Conservation (phyloP, 768 basidiomycete species). For the Pleurotus sapidus region DNA sequence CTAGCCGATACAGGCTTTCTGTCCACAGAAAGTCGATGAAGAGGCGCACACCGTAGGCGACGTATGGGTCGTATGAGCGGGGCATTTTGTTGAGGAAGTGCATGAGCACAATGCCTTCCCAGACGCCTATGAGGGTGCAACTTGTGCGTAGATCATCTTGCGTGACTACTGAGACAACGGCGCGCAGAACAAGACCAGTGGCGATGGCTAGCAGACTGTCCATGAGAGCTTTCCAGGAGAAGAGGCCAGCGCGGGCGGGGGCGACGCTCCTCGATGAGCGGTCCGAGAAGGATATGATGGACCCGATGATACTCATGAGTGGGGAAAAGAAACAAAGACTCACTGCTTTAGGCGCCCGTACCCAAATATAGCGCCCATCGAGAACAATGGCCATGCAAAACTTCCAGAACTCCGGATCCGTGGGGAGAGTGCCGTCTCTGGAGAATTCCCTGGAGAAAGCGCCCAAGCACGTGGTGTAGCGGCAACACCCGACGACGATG, state of each 20-base stretch:
- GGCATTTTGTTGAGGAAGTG: conserved; percentile 72
- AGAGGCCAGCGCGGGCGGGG: conserved; percentile 29
- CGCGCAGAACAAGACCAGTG: conserved; percentile 62
- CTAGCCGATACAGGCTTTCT: conserved; percentile 43
- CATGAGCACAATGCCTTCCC: conserved; percentile 75
- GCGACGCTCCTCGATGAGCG: conserved; percentile 28
- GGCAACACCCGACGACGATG: too few species aligned
- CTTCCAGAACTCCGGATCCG: too few species aligned
- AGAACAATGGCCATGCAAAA: not conserved
- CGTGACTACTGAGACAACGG: conserved; percentile 53
- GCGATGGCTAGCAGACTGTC: conserved; percentile 70
- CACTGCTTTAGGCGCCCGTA: conserved; percentile 2
- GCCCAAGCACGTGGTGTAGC: too few species aligned
- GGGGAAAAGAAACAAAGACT: conserved; percentile 6
- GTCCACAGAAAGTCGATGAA: conserved; percentile 71
- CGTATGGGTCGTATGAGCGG: conserved; percentile 63
- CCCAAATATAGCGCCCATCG: not conserved
- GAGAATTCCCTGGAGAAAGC: too few species aligned
- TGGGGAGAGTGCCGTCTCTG: too few species aligned
- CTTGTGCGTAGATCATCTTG: conserved; percentile 48
- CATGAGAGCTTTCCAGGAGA: conserved; percentile 36
- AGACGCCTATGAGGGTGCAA: conserved; percentile 71
- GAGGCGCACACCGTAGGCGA: conserved; percentile 66
- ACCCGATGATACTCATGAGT: conserved; percentile 4
- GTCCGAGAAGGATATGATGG: conserved; percentile 22